Percentiles rank a stretch among this genome's conserved stretches.
Conservation (phyloP, 2,329 filamentous ascomycete genomes). For the Aureobasidium subglaciale region DNA sequence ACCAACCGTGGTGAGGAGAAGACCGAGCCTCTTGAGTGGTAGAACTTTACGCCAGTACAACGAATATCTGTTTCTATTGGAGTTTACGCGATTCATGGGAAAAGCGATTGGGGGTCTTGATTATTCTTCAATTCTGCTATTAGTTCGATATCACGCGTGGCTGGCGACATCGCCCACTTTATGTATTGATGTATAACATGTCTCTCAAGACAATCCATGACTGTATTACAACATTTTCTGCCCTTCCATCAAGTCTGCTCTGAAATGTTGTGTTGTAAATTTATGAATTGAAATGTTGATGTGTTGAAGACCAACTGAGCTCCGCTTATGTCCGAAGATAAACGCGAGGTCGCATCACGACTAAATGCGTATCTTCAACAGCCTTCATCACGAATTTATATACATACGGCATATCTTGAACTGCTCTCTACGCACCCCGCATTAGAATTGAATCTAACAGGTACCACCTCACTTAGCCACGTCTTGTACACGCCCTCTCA, state of each 20-base stretch:
- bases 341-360: neutral
- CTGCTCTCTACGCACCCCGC: too few species aligned
- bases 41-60: conserved; percentile 20
- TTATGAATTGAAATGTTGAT: too few species aligned
- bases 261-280: too few species aligned
- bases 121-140: neutral
- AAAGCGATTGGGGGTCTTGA: neutral
- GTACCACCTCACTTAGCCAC: too few species aligned
- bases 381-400: neutral
- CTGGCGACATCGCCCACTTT: neutral
- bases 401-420: neutral
- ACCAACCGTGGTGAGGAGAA: conserved; percentile 82
- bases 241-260: too few species aligned
- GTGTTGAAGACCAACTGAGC: neutral
- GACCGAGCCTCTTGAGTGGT: conserved; percentile 87
- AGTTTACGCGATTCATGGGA: neutral
- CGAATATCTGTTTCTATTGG: conserved; percentile 5
- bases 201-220: neutral
- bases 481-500: too few species aligned
- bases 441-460: too few species aligned
- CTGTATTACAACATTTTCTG: neutral
- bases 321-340: neutral
- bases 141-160: neutral
- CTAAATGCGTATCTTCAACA: neutral
- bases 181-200: conserved; percentile 4